Percentiles rank a stretch among this genome's conserved stretches.
Conservation (phyloP, 2,329 filamentous ascomycete species). For the Cordyceps fumosorosea region DNA sequence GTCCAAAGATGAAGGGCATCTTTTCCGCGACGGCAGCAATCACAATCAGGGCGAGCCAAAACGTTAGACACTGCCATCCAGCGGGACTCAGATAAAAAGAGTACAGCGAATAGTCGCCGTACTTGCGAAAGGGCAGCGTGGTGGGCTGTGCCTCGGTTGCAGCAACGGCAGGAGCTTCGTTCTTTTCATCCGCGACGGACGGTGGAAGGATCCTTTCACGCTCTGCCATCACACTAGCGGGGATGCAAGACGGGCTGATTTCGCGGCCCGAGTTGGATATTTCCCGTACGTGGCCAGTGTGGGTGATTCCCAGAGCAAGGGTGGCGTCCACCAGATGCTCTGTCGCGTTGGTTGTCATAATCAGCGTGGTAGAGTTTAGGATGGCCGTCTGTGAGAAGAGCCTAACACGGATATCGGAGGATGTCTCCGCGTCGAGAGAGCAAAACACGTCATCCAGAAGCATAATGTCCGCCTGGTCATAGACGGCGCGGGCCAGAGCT, state of each 20-base stretch:
- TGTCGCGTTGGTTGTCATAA: constrained; percentile 17
- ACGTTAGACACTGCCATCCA: background rate
- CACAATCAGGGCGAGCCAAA: background rate
- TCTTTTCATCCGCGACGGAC: constrained; percentile 13
- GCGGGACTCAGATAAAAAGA: background rate
- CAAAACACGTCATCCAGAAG: constrained; percentile 28
- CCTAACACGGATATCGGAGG: constrained; percentile 18
- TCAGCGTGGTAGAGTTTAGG: constrained; percentile 16
- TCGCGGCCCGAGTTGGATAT: background rate
- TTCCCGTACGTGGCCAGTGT: background rate
- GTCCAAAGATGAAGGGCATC: constrained; percentile 8
- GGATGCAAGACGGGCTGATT: background rate
- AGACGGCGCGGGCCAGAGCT: constrained; percentile 25
- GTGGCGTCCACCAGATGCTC: constrained; percentile 14
- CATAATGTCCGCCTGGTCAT: constrained; percentile 19
- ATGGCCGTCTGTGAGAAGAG: constrained; percentile 9
- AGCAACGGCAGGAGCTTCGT: background rate
- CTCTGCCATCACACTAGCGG: background rate
- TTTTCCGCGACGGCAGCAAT: background rate
- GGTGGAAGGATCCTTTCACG: constrained; percentile 13
- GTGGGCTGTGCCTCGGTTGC: background rate
- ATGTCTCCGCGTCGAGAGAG: constrained; percentile 20
- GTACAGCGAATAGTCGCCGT: constrained; percentile 2
- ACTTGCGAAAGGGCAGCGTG: background rate
- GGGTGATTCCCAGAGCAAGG: background rate